A percentile compares a stretch with the other conserved stretches of the same genome.
These are phyloP conservation scores for Globisporangium rhizosaccharum DNA, from an alignment of 352 stramenopile genomes.

Conservation along the genomic window DNA sequence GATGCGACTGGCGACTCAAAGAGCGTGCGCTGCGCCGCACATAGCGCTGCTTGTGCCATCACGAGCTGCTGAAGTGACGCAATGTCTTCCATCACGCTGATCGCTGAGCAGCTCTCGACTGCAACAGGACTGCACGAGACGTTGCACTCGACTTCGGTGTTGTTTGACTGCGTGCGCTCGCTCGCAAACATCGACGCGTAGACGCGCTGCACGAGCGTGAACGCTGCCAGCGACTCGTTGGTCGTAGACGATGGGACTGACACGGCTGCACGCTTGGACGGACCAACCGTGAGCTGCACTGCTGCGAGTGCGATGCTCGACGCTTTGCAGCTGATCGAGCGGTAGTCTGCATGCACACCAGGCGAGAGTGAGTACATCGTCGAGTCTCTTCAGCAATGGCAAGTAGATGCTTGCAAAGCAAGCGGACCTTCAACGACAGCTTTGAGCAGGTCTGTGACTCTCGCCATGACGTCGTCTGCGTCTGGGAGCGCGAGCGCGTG, in stretches of 20 bases:
- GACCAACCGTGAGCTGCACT: slow-evolving; percentile 34
- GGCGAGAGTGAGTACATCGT: not conserved
- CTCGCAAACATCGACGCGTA: slow-evolving; percentile 17
- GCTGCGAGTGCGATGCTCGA: slow-evolving; percentile 41
- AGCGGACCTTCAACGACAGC: slow-evolving; percentile 10
- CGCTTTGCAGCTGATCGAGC: slow-evolving; percentile 27
- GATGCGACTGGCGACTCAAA: slow-evolving; percentile 5
- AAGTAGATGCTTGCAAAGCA: not conserved
- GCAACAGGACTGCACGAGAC: slow-evolving; percentile 13
- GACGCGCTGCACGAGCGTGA: slow-evolving; percentile 27
- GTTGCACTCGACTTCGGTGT: slow-evolving; percentile 1
- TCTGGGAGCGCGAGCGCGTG: slow-evolving; percentile 34
- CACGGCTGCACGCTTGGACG: slow-evolving; percentile 16
- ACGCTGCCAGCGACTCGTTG: slow-evolving; percentile 27
- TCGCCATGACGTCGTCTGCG: slow-evolving; percentile 11
- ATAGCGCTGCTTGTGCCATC: not conserved
- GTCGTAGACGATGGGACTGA: slow-evolving; percentile 11
- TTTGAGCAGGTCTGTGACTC: slow-evolving; percentile 10
- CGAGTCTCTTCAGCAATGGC: not conserved
- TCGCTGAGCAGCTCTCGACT: slow-evolving; percentile 9
- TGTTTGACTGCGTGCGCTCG: not conserved
- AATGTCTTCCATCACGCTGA: slow-evolving; percentile 2
- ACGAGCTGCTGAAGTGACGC: not conserved
- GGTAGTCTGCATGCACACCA: slow-evolving; percentile 1
- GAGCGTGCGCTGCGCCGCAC: not conserved